Evolutionary conservation across 2,329 filamentous ascomycete species (phyloP), one percentile per base, ranked within the genome.

Genomic region (Colletotrichum destructivum): DNA sequence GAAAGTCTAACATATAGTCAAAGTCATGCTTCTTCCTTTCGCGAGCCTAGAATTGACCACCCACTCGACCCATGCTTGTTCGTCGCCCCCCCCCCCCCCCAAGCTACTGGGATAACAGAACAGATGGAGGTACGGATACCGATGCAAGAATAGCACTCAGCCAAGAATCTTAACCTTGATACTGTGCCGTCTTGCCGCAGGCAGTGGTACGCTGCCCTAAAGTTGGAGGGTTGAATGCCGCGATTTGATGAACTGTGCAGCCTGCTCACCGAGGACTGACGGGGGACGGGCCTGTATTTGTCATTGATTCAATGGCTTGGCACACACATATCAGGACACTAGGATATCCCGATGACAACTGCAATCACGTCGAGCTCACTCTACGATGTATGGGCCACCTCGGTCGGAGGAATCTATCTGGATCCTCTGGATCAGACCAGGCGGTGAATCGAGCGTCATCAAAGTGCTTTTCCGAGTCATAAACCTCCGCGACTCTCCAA

Each of bases 371-470:
- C 2, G 7, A 51, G 23, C 18, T 18, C 59, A 51, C 46, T 51
- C 13, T 21, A 16, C 4, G 18, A 47, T 26, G 23, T 26, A 26
- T 26, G 31, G 31, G n/a, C 42, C n/a, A 49, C 18, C 38, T 21
- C 46, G 26, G 18, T 31, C 23, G 23, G 15, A 26, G 42, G 23
- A 38, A 47, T 42, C 18, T 15, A 47, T 51, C 59, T n/a, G 31
- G 46, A n/a, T 51, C 21, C 46, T 51, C 31, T 40, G 12, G 4
- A 2, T 26, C 44, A 23, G 46, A 51, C 16, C 46, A 60, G 23
- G 42, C 23, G 57, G 42, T 47, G 57, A 62, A 51, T 40, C 31
- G 42, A 51, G 46, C 59, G 59, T 23, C 46, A 23, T 38, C 9
- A 5, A 51, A 12, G 26, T 38, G 18, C 4, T 8, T 40, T 40